phyloP scores from a whole-genome alignment of 768 basidiomycete species.

The Mycena amicta region DNA sequence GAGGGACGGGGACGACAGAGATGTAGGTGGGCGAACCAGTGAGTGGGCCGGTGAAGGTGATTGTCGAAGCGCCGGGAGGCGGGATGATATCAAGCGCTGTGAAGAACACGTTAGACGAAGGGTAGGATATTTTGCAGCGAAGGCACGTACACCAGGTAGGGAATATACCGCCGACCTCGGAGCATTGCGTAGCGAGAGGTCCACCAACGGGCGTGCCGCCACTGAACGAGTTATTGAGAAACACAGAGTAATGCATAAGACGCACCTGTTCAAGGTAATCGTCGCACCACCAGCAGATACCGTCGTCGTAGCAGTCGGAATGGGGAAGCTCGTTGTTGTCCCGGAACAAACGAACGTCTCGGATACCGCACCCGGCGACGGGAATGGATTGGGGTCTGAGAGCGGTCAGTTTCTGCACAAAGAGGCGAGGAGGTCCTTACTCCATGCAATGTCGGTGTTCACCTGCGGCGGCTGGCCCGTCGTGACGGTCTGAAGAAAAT shows the following conservation, averaged over 20 bases:
- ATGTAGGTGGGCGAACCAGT: conserved; percentile 1
- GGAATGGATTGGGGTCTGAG: conserved; percentile 14
- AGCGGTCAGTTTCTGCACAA: not conserved
- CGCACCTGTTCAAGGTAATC: not conserved
- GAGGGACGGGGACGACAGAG: conserved; percentile 2
- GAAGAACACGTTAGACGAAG: not conserved
- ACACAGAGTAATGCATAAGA: not conserved
- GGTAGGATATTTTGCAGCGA: not conserved
- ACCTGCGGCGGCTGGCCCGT: not conserved
- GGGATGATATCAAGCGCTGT: conserved; percentile 4
- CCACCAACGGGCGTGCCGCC: not conserved
- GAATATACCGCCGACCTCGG: not conserved
- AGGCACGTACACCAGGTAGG: conserved; percentile 1
- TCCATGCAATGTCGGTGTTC: conserved; percentile 7
- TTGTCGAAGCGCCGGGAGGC: not conserved
- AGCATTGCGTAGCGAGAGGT: not conserved
- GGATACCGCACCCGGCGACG: not conserved
- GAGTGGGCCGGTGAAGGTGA: not conserved
- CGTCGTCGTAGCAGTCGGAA: conserved; percentile 2
- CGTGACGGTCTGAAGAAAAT: not conserved
- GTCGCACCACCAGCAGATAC: conserved; percentile 2
- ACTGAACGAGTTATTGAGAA: not conserved
- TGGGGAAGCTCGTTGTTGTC: not conserved
- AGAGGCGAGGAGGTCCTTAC: not conserved
- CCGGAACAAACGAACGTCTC: conserved; percentile 10